phyloP scores from a whole-genome alignment of 352 stramenopile species.

The Phytophthora europaea region DNA sequence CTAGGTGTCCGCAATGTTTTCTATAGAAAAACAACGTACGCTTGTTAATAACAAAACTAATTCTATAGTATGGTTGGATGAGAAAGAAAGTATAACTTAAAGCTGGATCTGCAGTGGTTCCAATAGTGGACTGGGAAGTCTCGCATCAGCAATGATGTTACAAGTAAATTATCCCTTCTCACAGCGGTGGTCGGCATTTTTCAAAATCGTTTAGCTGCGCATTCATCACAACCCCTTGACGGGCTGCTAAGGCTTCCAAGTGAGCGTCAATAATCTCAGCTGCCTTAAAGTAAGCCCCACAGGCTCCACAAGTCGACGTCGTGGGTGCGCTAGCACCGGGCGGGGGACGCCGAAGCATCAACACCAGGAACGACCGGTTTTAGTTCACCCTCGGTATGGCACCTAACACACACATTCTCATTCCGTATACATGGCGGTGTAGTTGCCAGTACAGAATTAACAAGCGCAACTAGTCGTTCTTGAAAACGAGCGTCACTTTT shows the following conservation, averaged over 20 bases:
- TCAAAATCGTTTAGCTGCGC: conserved; percentile 3
- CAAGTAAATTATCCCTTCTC: neutral
- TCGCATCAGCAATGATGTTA: conserved; percentile 7
- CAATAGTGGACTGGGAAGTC: conserved; percentile 30
- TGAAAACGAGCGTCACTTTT: neutral
- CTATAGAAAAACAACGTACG: no score
- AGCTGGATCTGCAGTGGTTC: conserved; percentile 21
- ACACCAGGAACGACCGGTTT: neutral
- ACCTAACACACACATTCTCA: no score
- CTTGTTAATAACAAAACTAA: neutral
- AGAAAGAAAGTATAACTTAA: conserved; percentile 14
- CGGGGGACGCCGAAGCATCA: conserved; percentile 11
- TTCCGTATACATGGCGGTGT: no score
- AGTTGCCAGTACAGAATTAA: neutral
- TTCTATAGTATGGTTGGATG: no score
- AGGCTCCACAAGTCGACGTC: neutral
- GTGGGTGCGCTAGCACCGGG: neutral
- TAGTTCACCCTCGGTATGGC: no score
- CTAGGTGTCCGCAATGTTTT: conserved; percentile 7
- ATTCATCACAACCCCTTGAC: neutral
- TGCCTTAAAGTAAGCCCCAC: neutral
- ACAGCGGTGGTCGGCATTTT: conserved; percentile 7
- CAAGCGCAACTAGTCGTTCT: neutral
- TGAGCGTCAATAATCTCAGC: conserved; percentile 16
- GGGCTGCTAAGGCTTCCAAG: neutral